Evolutionary conservation across 345 rosid genomes (phyloP), one percentile per base, ranked within the genome.

Genomic region (Physaria fendleri): DNA sequence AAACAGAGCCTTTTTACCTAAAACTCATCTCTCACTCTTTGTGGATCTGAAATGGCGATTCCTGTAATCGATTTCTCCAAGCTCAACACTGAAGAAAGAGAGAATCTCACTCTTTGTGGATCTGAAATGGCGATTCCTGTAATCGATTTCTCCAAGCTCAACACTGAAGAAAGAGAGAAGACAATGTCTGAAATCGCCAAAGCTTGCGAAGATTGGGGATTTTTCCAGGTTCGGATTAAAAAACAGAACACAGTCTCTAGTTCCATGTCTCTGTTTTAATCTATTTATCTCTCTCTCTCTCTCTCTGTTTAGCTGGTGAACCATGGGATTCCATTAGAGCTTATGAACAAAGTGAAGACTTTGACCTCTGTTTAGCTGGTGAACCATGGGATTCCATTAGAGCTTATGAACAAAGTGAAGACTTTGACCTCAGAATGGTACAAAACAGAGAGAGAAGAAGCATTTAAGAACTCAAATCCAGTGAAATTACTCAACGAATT

Each of bases 51-150:
- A n/a, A 91, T 91, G 98, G 95, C 83, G 15, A 76, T 91, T 82
- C 98, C 96, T 0, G 95, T 91, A 58, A 79, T 87, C 13, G 95
- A 91, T 78, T 91, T 87, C 81, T 85, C 92, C 5, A 78, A 85
- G 78, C 75, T 91, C 73, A 71, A 81, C 34, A 83, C 81, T 6
- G 86, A 78, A 60, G 88, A 84, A 34, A 81, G 88, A 59, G 81
- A 83, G 38, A 69, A 68, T n/a, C n/a, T n/a, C n/a, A n/a, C n/a
- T n/a, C n/a, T n/a, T n/a, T n/a, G n/a, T n/a, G n/a, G n/a, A n/a
- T n/a, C n/a, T n/a, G n/a, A n/a, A 69, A 91, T 91, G 98, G 95
- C 83, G 15, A 76, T 91, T 82, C 98, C 96, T 0, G 95, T 91
- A 58, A 79, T 87, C 13, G 95, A 91, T 78, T 91, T 87, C 81